Conservation (phyloP, 345 rosid species). For the Aquilaria sinensis region DNA sequence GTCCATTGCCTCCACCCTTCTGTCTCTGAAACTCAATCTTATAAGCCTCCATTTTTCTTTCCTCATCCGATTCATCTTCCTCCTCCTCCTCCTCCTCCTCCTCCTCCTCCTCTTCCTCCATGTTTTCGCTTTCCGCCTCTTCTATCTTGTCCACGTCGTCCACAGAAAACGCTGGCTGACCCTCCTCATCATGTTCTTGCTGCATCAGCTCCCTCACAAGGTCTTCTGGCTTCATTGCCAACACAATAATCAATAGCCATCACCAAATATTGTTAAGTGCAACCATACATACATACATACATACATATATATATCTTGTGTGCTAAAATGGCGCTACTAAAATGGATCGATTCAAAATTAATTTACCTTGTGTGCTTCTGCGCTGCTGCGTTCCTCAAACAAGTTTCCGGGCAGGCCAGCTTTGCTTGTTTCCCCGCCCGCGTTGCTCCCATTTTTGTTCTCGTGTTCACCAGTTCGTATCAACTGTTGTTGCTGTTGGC, state of each 20-base stretch:
- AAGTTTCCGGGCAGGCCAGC: slow-evolving; percentile 12
- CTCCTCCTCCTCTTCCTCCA: slow-evolving; percentile 23
- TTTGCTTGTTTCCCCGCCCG: slow-evolving; percentile 15
- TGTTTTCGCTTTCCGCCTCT: slow-evolving; percentile 29
- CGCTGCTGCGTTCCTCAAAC: slow-evolving; percentile 28
- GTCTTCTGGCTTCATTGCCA: slow-evolving; percentile 79
- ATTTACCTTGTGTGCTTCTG: slow-evolving; percentile 39
- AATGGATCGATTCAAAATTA: slow-evolving; percentile 1
- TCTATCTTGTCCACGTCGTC: slow-evolving; percentile 44
- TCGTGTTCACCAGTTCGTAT: slow-evolving; percentile 12
- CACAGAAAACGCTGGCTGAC: slow-evolving; percentile 23
- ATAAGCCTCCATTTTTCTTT: slow-evolving; percentile 38
- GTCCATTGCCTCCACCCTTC: slow-evolving; percentile 52
- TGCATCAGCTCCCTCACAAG: slow-evolving; percentile 56
- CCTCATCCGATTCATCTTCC: slow-evolving; percentile 39
- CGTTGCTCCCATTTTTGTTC: slow-evolving; percentile 14
- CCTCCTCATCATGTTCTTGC: slow-evolving; percentile 15
- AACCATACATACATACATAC: no score
- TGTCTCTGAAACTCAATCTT: slow-evolving; percentile 51
- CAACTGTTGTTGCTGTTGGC: slow-evolving; percentile 8
- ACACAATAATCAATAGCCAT: slow-evolving; percentile 30
- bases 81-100: slow-evolving; percentile 33
- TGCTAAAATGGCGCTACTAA: neutral
- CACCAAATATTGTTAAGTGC: neutral
- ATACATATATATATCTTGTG: no score